Percentiles rank a stretch among this genome's conserved stretches.
These are phyloP conservation scores for Pyronema omphalodes DNA, from an alignment of 495 filamentous ascomycete genomes.

Conservation along the genomic window DNA sequence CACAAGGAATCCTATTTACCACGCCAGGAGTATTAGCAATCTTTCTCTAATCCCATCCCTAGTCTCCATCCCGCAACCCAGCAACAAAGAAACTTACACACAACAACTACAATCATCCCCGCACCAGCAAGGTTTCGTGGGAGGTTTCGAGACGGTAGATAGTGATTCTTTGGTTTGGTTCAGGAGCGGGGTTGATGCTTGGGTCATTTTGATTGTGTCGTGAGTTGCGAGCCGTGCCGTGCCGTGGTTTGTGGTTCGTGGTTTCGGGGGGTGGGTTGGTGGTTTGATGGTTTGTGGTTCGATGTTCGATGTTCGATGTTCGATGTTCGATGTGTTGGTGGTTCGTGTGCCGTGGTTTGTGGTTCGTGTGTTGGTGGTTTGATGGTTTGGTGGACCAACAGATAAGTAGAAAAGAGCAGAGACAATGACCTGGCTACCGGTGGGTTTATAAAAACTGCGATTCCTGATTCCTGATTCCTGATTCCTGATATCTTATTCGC, in stretches of 20 bases:
- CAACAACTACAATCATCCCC: slow-evolving; percentile 8
- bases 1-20: slow-evolving; percentile 14
- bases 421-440: no score
- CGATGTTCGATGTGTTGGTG: no score
- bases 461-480: no score
- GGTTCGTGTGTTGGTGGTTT: no score
- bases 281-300: background rate
- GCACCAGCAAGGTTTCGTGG: background rate
- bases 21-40: no score
- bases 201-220: background rate
- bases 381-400: no score
- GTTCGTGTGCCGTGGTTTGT: no score
- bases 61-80: background rate
- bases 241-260: background rate
- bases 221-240: background rate
- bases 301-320: no score
- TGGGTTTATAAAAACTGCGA: no score
- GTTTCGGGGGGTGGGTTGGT: background rate
- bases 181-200: background rate
- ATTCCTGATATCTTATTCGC: no score
- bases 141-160: slow-evolving; percentile 14
- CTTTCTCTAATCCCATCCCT: no score
- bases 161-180: slow-evolving; percentile 10
- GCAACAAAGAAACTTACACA: slow-evolving; percentile 7
- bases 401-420: no score